Conservation (phyloP, 306 rosid species). For the Hylodesmum podocarpum region DNA sequence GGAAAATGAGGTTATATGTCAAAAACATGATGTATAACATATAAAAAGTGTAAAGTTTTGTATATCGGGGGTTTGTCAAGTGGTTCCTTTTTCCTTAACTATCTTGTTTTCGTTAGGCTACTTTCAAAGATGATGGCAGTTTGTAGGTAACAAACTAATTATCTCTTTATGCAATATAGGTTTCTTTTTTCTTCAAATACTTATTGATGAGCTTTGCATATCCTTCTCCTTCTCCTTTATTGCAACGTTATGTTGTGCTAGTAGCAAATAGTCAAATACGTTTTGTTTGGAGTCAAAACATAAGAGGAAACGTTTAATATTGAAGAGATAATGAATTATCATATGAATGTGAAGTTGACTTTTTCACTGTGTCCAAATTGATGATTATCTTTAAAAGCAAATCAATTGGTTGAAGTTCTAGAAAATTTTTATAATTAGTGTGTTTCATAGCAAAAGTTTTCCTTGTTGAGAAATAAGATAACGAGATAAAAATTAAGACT, state of each 20-base stretch:
- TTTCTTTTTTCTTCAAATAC: not conserved
- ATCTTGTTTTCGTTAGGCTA: not conserved
- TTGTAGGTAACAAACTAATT: conserved; percentile 3
- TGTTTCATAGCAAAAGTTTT: too few relatives aligned
- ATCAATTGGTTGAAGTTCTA: too few relatives aligned
- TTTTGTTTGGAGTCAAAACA: too few relatives aligned
- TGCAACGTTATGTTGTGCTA: not conserved
- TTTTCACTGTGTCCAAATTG: too few relatives aligned
- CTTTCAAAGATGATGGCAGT: not conserved
- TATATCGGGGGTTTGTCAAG: not conserved
- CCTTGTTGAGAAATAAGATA: too few relatives aligned
- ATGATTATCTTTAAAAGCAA: too few relatives aligned
- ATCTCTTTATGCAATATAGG: conserved; percentile 11
- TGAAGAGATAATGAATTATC: too few relatives aligned
- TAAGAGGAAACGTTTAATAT: too few relatives aligned
- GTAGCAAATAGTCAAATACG: too few relatives aligned
- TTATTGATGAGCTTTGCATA: not conserved
- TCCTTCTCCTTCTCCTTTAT: conserved; percentile 1
- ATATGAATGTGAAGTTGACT: too few relatives aligned
- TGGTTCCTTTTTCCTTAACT: not conserved
- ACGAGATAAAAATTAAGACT: too few relatives aligned
- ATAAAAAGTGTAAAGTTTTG: not conserved
- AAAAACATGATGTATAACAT: conserved; percentile 3
- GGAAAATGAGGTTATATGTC: conserved; percentile 23
- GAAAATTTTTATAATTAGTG: too few relatives aligned